Evolutionary conservation across 2,329 filamentous ascomycete species (phyloP), one percentile per base, ranked within the genome.

Genomic region (Aspergillus awamori): DNA sequence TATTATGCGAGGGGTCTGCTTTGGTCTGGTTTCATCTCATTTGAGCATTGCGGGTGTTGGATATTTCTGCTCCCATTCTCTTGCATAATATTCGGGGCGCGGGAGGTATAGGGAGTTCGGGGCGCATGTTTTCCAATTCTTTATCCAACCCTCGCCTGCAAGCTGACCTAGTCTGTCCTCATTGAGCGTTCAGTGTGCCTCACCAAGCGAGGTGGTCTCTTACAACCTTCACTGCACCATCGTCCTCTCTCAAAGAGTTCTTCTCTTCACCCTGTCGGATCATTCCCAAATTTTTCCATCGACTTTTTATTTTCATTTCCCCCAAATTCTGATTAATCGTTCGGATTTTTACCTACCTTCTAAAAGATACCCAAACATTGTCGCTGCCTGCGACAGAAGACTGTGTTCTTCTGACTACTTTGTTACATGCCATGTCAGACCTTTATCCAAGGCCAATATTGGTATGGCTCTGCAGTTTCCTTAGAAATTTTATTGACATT

Each of bases 361-460:
- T 53, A 54, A 55, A 72, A 72, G 69, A 74, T 73, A 73, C 70
- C 70, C 70, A 70, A 53, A n/a, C 64, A 67, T 65, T 36, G 41
- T 54, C 24, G 28, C 30, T 33, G 26, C 24, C 4, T 58, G 49
- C 33, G 38, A 26, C 33, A 7, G 26, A 17, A 15, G 45, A 17
- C 58, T 54, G 36, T 39, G 15, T 45, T 57, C n/a, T 43, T 41
- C 28, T 51, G 30, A 36, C 4, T 15, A 26, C 4, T 13, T 15
- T 13, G 4, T 36, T 36, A 13, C 5, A 36, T 13, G 33, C 33
- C 33, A 1, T 13, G 11, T 36, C 5, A 11, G 11, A 13, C 33
- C 5, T 36, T 6, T 13, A 36, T 15, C 33, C 33, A 5, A 36
- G 13, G 33, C 0, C 33, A 36, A 6, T 36, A 15, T 13, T 36